Evolutionary conservation across 2,329 filamentous ascomycete species (phyloP).

Genomic region (Penicillium thymicola): DNA sequence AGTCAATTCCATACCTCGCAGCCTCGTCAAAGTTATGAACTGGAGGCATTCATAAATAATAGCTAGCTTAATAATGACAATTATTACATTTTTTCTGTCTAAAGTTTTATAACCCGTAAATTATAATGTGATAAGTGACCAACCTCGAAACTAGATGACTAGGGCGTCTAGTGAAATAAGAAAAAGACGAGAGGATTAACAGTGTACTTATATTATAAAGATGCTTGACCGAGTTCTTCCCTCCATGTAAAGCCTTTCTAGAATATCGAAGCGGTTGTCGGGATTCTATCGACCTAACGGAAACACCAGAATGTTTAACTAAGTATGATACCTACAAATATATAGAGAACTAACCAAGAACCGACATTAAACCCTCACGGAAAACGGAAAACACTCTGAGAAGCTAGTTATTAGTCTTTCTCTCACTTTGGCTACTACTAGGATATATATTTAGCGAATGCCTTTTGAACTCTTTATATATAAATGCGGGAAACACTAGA

Average conservation of each 20-base stretch:
- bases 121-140: background rate
- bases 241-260: background rate
- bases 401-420: background rate
- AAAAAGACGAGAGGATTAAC: background rate
- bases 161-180: background rate
- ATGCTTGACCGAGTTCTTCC: background rate
- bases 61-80: background rate
- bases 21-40: background rate
- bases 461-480: background rate
- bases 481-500: background rate
- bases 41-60: background rate
- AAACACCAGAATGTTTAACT: background rate
- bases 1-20: background rate
- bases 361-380: background rate
- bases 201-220: background rate
- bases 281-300: background rate
- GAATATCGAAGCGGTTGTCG: background rate
- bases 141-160: background rate
- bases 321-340: background rate
- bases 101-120: background rate
- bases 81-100: background rate
- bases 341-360: background rate
- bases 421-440: background rate
- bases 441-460: background rate
- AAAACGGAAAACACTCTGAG: too few relatives aligned